These are phyloP conservation scores for Tetrapyrgos nigripes DNA, from an alignment of 1,284 basidiomycete species.

Conservation along the genomic window DNA sequence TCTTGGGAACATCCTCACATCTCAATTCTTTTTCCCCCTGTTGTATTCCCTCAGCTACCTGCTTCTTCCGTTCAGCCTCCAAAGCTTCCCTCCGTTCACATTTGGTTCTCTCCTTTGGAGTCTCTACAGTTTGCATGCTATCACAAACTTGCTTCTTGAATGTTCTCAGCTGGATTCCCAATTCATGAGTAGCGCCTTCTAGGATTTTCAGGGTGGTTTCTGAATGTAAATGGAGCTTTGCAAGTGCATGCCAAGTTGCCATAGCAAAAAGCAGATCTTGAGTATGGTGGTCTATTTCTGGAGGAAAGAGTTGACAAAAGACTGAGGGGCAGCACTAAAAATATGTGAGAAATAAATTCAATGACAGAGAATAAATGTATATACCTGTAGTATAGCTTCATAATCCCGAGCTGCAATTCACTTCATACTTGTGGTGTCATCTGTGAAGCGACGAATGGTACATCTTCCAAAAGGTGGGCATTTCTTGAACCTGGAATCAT, in stretches of 20 bases:
- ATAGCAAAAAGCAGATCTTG: too few relatives aligned
- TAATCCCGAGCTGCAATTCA: conserved; percentile 38
- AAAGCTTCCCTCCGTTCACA: background rate
- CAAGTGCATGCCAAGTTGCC: too few relatives aligned
- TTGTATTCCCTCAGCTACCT: too few relatives aligned
- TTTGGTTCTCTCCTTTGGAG: conserved; percentile 30
- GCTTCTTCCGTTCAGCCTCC: background rate
- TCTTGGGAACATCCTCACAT: too few relatives aligned
- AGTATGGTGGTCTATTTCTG: too few relatives aligned
- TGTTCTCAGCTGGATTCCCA: background rate
- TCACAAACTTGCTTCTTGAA: conserved; percentile 7
- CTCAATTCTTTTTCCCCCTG: too few relatives aligned
- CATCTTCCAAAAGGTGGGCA: conserved; percentile 29
- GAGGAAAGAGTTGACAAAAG: too few relatives aligned
- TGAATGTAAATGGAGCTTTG: too few relatives aligned
- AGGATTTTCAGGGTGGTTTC: too few relatives aligned
- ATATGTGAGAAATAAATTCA: conserved; percentile 2
- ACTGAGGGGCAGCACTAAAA: conserved; percentile 4
- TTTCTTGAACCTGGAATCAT: conserved; percentile 25
- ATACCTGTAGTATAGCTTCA: conserved; percentile 37
- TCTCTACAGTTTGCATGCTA: background rate
- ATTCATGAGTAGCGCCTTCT: too few relatives aligned
- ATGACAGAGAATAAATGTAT: background rate
- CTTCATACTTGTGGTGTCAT: conserved; percentile 36
- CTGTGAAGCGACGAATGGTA: conserved; percentile 33